Percentiles rank a stretch among this genome's conserved stretches.
These are phyloP conservation scores for Cryptosporidium ubiquitum DNA, from an alignment of 169 alveolate genomes.

Conservation along the genomic window DNA sequence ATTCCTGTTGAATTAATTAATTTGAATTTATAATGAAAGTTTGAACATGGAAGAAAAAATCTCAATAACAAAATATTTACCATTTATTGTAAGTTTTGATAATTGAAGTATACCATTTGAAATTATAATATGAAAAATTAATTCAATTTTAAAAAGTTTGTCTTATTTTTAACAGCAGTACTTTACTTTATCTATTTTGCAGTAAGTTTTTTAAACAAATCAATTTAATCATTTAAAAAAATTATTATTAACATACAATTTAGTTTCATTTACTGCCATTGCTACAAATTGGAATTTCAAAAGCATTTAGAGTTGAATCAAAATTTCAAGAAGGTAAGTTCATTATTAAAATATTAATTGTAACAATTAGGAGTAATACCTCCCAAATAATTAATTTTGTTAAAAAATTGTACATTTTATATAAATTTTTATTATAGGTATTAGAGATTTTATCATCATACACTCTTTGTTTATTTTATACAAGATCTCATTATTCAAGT, in stretches of 20 bases:
- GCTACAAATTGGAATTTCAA: constrained; percentile 48
- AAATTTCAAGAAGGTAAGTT: constrained; percentile 64
- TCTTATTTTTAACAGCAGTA: constrained; percentile 33
- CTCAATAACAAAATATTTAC: constrained; percentile 53
- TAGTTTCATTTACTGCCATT: constrained; percentile 64
- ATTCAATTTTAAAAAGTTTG: constrained; percentile 23
- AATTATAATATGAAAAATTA: neutral
- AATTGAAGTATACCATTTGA: neutral
- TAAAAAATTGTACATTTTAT: neutral
- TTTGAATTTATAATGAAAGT: constrained; percentile 50
- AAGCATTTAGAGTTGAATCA: constrained; percentile 48
- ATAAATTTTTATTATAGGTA: neutral
- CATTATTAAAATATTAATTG: neutral
- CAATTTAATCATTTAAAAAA: too few relatives aligned
- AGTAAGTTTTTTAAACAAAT: constrained; percentile 25
- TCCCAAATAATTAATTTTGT: neutral
- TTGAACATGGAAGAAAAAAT: constrained; percentile 67
- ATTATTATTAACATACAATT: neutral
- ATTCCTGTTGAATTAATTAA: neutral
- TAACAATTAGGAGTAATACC: neutral
- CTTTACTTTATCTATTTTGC: constrained; percentile 62
- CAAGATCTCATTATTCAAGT: constrained; percentile 45
- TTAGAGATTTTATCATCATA: constrained; percentile 61
- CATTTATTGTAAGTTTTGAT: constrained; percentile 56
- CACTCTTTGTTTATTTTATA: constrained; percentile 19